These are phyloP conservation scores for Arthroderma sp. DNA, from an alignment of 2,329 filamentous ascomycete genomes.

Conservation along the genomic window DNA sequence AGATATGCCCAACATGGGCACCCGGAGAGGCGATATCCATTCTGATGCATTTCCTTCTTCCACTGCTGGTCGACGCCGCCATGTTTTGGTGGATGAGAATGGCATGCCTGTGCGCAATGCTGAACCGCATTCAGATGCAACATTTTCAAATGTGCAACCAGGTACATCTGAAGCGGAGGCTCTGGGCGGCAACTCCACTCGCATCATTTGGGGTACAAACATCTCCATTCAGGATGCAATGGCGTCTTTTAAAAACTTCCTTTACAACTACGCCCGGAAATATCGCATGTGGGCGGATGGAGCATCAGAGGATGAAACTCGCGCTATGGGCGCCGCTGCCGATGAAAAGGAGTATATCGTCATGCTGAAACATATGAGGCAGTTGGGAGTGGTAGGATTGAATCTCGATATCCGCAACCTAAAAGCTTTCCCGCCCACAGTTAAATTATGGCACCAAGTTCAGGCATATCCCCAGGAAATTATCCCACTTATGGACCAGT, in stretches of 20 bases:
- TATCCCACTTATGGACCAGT: constrained; percentile 90
- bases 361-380: constrained; percentile 79
- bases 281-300: constrained; percentile 88
- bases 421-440: constrained; percentile 80
- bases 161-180: constrained; percentile 84
- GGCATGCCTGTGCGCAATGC: constrained; percentile 44
- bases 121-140: constrained; percentile 43
- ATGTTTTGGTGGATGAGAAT: constrained; percentile 50
- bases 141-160: constrained; percentile 58
- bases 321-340: constrained; percentile 52
- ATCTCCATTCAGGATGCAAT: constrained; percentile 87
- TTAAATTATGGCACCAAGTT: constrained; percentile 90
- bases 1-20: constrained; percentile 41
- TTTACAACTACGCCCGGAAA: constrained; percentile 82
- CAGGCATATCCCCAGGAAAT: constrained; percentile 94
- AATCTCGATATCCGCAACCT: constrained; percentile 83
- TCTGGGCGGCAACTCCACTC: constrained; percentile 66
- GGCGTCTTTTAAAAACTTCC: constrained; percentile 76
- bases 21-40: constrained; percentile 73
- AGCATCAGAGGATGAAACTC: constrained; percentile 61
- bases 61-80: constrained; percentile 40
- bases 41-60: constrained; percentile 54
- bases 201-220: constrained; percentile 93
- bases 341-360: constrained; percentile 72
- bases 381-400: constrained; percentile 68